Conservation (phyloP, 768 basidiomycete species). For the Tremella yokohamensis region DNA sequence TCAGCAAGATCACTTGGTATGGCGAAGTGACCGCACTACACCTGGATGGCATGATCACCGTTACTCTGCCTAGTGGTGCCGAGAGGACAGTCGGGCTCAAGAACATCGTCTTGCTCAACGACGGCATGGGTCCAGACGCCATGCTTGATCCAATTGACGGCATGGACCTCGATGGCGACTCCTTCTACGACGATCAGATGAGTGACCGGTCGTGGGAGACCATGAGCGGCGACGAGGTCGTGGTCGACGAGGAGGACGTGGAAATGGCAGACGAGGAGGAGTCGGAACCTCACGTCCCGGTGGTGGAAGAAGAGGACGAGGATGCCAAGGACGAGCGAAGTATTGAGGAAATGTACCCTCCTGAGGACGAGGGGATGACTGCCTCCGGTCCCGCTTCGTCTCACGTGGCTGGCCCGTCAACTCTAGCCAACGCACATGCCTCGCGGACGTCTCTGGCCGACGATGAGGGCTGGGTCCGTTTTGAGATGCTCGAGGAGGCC, state of each 20-base stretch:
- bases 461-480: conserved; percentile 69
- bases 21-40: conserved; percentile 67
- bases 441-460: conserved; percentile 33
- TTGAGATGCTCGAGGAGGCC: conserved; percentile 69
- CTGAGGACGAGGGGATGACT: neutral
- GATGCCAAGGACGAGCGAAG: conserved; percentile 51
- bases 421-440: conserved; percentile 9
- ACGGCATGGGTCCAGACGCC: conserved; percentile 30
- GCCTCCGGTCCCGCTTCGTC: neutral
- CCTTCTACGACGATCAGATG: neutral
- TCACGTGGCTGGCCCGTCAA: conserved; percentile 15
- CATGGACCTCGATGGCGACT: conserved; percentile 34
- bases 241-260: conserved; percentile 6
- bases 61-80: conserved; percentile 64
- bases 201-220: conserved; percentile 28
- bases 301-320: conserved; percentile 19
- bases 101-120: conserved; percentile 60
- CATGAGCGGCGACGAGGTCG: conserved; percentile 15
- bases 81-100: conserved; percentile 60
- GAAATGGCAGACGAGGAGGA: conserved; percentile 16
- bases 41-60: conserved; percentile 55
- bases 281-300: conserved; percentile 11
- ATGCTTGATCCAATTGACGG: conserved; percentile 32
- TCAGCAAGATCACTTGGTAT: conserved; percentile 64
- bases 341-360: conserved; percentile 29